Evolutionary conservation across 371 early-diverging fungal genomes (phyloP), one percentile per base, ranked within the genome.

Genomic region (Lichtheimia ramosa): DNA sequence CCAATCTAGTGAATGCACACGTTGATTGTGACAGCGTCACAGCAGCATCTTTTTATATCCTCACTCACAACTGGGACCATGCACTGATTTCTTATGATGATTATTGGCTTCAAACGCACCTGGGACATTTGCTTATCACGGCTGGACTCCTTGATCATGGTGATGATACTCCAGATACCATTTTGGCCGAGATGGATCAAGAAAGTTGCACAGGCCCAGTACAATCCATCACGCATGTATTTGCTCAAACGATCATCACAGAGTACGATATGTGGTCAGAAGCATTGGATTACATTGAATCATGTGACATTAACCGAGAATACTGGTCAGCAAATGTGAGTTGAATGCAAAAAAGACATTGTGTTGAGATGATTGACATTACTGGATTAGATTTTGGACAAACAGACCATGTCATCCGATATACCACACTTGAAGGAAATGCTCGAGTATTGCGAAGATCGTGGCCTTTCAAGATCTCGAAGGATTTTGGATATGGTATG

Each of bases 231-330:
- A 67, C 67, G 18, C 14, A 64, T n/a, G 13, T 51, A 3, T 77
- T 71, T 53, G 77, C 69, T 12, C 43, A 48, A 1, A 25, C 1
- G 14, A 56, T 77, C 23, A 65, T 63, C 4, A 13, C 50, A 1
- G 54, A 66, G 18, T 54, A 59, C 10, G 55, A 50, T 10, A 65
- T 77, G 69, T 69, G 69, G 71, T 59, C 61, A 10, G 74, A 77
- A 51, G 74, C 77, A 0, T 23, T 77, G 1, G 41, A 48, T 0
- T 77, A 73, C 49, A 46, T 71, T 6, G 57, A 18, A 25, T 28
- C 54, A 13, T 77, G 77, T 48, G 24, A 50, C 48, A 34, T 54
- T 6, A 73, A 76, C 25, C 57, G 59, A 12, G 71, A 67, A 43
- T 39, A 54, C 16, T 77, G 77, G 77, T 63, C 63, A 5, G 54